Base-by-base conservation (phyloP, 257 asterid species). In the Capsicum chinense region DNA sequence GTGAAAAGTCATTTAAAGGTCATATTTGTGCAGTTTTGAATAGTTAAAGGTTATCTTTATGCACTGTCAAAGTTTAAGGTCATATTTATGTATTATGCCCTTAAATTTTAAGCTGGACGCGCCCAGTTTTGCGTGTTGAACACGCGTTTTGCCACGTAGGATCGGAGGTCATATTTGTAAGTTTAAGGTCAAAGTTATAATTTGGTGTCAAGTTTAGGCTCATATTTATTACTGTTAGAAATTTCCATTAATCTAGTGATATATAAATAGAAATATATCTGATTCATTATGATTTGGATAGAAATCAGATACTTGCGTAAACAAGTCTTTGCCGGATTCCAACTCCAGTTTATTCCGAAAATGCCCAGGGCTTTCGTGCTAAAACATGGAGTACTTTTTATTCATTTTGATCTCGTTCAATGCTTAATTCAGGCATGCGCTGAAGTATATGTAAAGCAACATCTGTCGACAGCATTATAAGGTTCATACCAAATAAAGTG, bases 381-480 rank as follows among this genome's bases (percentile, higher is more conserved):
- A 88, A 84, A 79, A 88, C 87, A 39, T 88, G 88, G 83, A 88
- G 85, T 37, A 87, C 85, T 16, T 88, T 88, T 64, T 88, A 88
- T 9, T 87, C 87, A 67, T 86, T 88, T 52, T 83, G 87, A 81
- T 86, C 88, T 16, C 90, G 85, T 62, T 81, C 87, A 21, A 81
- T 56, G n/a, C 88, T 87, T 69, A 88, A 80, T 48, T 71, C 85
- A 3, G 90, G 90, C 50, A 81, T 84, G 11, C n/a, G 50, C 63
- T 81, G 83, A 74, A 88, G 84, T 81, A 86, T 84, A 68, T 83
- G 63, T 70, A 88, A 76, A 76, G 86, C 87, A 39, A 88, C 58
- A 86, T 88, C 90, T 88, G 87, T 48, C 37, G 50, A 87, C 3
- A 86, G 26, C 26, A 59, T 58, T 33, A 66, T 56, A 54, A 60